Evolutionary conservation across 768 basidiomycete genomes (phyloP), one percentile per base, ranked within the genome.

Genomic region (Leccinum fibrillosum): DNA sequence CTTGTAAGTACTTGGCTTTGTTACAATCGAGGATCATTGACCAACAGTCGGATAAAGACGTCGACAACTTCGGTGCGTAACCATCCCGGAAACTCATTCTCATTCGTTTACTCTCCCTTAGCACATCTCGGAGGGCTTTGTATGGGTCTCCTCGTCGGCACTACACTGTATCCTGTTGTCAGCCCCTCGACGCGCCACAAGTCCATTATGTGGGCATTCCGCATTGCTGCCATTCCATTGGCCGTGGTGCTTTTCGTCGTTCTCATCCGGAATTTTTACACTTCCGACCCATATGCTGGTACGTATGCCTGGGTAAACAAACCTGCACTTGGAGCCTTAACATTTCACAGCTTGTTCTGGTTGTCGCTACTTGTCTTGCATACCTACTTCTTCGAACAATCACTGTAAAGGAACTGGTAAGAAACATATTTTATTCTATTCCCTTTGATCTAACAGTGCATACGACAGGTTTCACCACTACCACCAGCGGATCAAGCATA

Each of bases 351-450:
- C 92, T 28, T 94, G 92, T 70, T 78, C 86, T 53, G 89, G 94
- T 62, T 97, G 94, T 70, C 84, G 92, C 52, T 97, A 92, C 71
- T 75, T 97, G 5, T 94, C 92, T 2, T 97, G 95, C 65, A 85
- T 95, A 70, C 95, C 94, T 1, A 89, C 87, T 7, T 72, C 78
- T 34, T 74, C 81, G 1, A 92, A 91, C 60, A 83, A 88, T 65
- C 74, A 86, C 57, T 92, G 90, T 66, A 67, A 78, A 70, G 80
- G 78, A 74, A 81, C 71, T 28, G 78, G 72, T 75, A 32, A 58
- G 65, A 50, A 52, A 51, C 42, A 11, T 13, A 32, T 12, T 23
- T 21, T 35, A 34, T 11, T 11, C 3, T 44, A 2, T 10, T 23
- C 19, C 48, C 11, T 15, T 17, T 49, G 42, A 52, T 21, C 58